These are phyloP conservation scores for Daldinia childiae DNA, from an alignment of 495 filamentous ascomycete species.

Conservation along the genomic window DNA sequence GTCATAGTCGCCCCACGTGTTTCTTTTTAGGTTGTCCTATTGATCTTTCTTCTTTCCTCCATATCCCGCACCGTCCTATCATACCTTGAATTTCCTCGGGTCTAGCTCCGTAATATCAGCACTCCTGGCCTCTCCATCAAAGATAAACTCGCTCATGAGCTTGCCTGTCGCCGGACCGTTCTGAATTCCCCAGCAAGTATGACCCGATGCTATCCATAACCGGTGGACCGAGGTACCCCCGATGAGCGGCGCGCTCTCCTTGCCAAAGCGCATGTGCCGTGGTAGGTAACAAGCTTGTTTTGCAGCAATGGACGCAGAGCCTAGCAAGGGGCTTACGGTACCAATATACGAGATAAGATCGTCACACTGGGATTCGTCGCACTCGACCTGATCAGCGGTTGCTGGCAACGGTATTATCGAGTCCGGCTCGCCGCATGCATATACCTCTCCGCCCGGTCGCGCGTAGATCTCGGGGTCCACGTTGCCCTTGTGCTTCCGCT, in stretches of 20 bases:
- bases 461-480: slow-evolving; percentile 94
- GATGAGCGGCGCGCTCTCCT: slow-evolving; percentile 74
- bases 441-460: slow-evolving; percentile 86
- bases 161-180: slow-evolving; percentile 93
- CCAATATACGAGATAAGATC: slow-evolving; percentile 86
- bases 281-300: slow-evolving; percentile 96
- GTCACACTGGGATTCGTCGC: slow-evolving; percentile 80
- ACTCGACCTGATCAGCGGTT: slow-evolving; percentile 78
- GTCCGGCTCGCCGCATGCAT: slow-evolving; percentile 93
- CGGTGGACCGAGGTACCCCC: slow-evolving; percentile 79
- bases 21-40: not conserved
- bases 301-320: slow-evolving; percentile 77
- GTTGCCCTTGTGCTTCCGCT: slow-evolving; percentile 64
- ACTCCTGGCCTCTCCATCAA: slow-evolving; percentile 80
- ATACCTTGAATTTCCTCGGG: slow-evolving; percentile 66
- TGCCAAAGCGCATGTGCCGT: slow-evolving; percentile 67
- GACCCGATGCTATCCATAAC: slow-evolving; percentile 84
- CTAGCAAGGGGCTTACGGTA: slow-evolving; percentile 78
- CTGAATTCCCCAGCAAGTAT: slow-evolving; percentile 98
- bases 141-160: slow-evolving; percentile 85
- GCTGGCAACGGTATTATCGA: slow-evolving; percentile 75
- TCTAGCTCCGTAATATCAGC: slow-evolving; percentile 77
- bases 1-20: slow-evolving; percentile 30
- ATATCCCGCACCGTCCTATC: slow-evolving; percentile 15
- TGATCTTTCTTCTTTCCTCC: not conserved